Conservation (phyloP, 768 basidiomycete genomes). For the Chalciporus piperatus region DNA sequence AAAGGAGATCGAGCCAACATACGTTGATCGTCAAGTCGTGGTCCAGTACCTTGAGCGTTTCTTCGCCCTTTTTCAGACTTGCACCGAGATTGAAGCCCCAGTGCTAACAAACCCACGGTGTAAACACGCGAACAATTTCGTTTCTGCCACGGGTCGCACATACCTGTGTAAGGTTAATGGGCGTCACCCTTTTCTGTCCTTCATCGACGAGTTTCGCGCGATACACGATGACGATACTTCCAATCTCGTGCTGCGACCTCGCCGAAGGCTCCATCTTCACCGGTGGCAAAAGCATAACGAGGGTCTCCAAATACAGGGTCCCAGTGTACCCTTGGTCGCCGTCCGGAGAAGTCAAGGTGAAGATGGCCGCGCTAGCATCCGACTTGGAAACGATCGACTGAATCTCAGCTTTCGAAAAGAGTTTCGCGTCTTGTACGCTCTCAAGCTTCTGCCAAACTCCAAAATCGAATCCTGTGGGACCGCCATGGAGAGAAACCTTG, state of each 20-base stretch:
- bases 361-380: conserved; percentile 43
- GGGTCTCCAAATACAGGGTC: conserved; percentile 54
- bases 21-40: conserved; percentile 44
- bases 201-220: conserved; percentile 59
- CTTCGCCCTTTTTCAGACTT: conserved; percentile 45
- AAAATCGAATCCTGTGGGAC: conserved; percentile 62
- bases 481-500: conserved; percentile 70
- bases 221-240: conserved; percentile 66
- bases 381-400: conserved; percentile 36
- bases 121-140: neutral
- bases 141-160: conserved; percentile 13
- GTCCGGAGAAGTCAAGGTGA: conserved; percentile 55
- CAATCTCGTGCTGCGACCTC: conserved; percentile 47
- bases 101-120: conserved; percentile 43
- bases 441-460: conserved; percentile 48
- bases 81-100: conserved; percentile 84
- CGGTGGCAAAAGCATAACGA: conserved; percentile 47
- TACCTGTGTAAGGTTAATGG: conserved; percentile 76
- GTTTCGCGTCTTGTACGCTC: conserved; percentile 36
- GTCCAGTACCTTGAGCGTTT: conserved; percentile 48
- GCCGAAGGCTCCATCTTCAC: conserved; percentile 24
- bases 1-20: neutral
- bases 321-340: conserved; percentile 76
- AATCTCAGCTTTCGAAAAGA: conserved; percentile 59
- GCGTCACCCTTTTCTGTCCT: conserved; percentile 50